These are phyloP conservation scores for Poa annua DNA, from an alignment of 176 grass and related monocot genomes.

Conservation along the genomic window DNA sequence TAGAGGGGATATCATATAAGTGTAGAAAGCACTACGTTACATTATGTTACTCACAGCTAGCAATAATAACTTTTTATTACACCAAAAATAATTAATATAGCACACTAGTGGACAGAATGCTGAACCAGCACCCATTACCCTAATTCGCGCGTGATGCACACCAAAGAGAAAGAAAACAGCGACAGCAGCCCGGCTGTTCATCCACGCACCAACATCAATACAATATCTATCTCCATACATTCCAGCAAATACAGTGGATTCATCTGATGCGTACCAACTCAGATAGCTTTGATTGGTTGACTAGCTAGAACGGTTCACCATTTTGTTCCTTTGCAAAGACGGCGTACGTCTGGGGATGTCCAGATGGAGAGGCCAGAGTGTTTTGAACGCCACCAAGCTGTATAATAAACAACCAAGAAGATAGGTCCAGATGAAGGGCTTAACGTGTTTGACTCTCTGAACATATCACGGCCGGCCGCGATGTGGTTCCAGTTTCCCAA, in stretches of 20 bases:
- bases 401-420: neutral
- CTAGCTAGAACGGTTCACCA: neutral
- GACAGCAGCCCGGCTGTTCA: neutral
- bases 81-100: neutral
- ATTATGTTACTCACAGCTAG: neutral
- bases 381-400: neutral
- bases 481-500: neutral
- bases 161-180: neutral
- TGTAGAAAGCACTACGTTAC: neutral
- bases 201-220: neutral
- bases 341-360: neutral
- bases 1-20: too few species aligned
- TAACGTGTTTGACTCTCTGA: neutral
- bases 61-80: neutral
- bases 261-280: neutral
- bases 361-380: neutral
- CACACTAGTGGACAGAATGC: neutral
- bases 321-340: neutral
- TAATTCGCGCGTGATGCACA: neutral
- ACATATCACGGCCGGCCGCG: neutral
- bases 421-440: neutral
- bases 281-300: conserved; percentile 2
- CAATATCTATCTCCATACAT: neutral
- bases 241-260: neutral
- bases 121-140: neutral